Conservation (phyloP, 768 basidiomycete species). For the Pulveroboletus sp. region DNA sequence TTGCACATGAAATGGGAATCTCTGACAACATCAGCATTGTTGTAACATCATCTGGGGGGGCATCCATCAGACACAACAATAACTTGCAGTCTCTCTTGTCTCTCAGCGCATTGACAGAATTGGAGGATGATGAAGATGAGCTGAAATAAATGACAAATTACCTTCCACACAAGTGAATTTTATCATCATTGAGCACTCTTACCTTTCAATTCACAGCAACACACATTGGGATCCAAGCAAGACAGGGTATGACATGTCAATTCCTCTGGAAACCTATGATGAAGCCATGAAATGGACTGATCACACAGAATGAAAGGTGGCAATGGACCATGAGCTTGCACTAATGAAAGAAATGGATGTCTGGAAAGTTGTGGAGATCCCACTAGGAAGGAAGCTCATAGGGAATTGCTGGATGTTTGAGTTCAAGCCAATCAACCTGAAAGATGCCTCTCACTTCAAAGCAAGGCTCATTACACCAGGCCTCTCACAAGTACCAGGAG, state of each 20-base stretch:
- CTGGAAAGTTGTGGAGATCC: not conserved
- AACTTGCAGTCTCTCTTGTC: too few relatives aligned
- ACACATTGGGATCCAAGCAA: not conserved
- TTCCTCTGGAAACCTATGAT: not conserved
- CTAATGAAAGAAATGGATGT: slow-evolving; percentile 7
- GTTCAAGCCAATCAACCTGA: slow-evolving; percentile 1
- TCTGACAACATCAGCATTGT: too few relatives aligned
- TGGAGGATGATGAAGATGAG: too few relatives aligned
- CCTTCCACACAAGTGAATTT: not conserved
- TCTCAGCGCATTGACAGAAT: too few relatives aligned
- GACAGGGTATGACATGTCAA: not conserved
- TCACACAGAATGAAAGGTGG: not conserved
- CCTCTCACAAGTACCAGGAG: not conserved
- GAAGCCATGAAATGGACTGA: not conserved
- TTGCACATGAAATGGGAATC: too few relatives aligned
- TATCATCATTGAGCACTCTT: not conserved
- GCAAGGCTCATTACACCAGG: not conserved
- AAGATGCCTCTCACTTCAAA: not conserved
- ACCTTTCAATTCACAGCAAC: not conserved
- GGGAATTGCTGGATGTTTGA: slow-evolving; percentile 7
- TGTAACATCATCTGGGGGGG: too few relatives aligned
- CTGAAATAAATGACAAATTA: too few relatives aligned
- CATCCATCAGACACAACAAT: too few relatives aligned
- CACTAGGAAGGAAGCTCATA: not conserved
- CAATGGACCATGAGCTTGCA: slow-evolving; percentile 1